phyloP scores from a whole-genome alignment of 2,329 filamentous ascomycete species.

The Hysterium pulicare region DNA sequence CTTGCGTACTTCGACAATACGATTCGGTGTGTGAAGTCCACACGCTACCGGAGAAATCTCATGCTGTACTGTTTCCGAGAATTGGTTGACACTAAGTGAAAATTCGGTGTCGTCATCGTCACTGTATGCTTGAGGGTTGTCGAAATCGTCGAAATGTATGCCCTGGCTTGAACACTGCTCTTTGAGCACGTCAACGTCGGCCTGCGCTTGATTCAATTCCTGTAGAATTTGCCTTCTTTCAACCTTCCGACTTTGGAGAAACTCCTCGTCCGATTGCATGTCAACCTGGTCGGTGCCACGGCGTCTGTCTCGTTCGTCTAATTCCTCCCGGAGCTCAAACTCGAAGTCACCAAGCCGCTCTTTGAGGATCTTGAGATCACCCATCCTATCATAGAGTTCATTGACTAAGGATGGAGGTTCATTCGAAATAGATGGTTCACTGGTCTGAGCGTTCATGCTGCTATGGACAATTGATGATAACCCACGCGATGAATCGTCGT shows the following conservation, averaged over 20 bases:
- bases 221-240: constrained; percentile 4
- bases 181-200: constrained; percentile 7
- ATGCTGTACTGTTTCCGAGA: background rate
- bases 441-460: background rate
- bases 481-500: background rate
- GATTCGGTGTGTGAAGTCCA: background rate
- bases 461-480: background rate
- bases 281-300: constrained; percentile 3
- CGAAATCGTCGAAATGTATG: constrained; percentile 1
- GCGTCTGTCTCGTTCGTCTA: constrained; percentile 9
- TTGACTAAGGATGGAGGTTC: background rate
- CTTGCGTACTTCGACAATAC: background rate
- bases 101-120: background rate
- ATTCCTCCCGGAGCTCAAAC: constrained; percentile 5
- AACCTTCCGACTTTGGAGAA: constrained; percentile 6
- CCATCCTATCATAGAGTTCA: constrained; percentile 12
- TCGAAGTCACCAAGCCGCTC: constrained; percentile 12
- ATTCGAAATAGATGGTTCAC: background rate
- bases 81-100: background rate
- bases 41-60: background rate
- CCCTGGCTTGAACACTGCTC: constrained; percentile 7
- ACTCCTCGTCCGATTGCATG: constrained; percentile 4
- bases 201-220: constrained; percentile 6
- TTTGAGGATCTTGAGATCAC: constrained; percentile 7
- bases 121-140: constrained; percentile 5